These are phyloP conservation scores for Saturnispora mendoncae DNA, from an alignment of 805 yeast species.

Conservation along the genomic window DNA sequence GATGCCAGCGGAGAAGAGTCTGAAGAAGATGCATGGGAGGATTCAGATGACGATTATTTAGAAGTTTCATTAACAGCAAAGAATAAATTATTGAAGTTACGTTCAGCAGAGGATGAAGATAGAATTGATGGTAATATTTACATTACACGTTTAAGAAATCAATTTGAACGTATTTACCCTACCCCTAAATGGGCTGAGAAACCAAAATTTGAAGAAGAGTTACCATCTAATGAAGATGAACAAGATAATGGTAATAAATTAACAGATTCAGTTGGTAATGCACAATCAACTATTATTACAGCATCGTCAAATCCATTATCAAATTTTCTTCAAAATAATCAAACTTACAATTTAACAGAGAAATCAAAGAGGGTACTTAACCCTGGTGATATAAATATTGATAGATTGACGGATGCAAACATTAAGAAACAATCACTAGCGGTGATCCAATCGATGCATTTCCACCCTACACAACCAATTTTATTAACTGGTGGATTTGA, in stretches of 20 bases:
- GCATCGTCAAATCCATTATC: constrained; percentile 27
- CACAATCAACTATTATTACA: constrained; percentile 16
- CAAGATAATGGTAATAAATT: constrained; percentile 9
- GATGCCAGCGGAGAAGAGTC: constrained; percentile 21
- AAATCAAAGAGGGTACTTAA: constrained; percentile 52
- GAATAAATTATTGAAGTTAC: constrained; percentile 61
- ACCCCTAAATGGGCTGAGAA: constrained; percentile 74
- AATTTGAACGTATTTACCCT: constrained; percentile 65
- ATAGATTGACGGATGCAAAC: constrained; percentile 85
- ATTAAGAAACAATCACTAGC: constrained; percentile 57
- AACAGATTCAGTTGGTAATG: constrained; percentile 14
- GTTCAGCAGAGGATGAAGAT: constrained; percentile 40
- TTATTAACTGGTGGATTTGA: constrained; percentile 90
- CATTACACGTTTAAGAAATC: constrained; percentile 40
- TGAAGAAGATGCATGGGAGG: constrained; percentile 59
- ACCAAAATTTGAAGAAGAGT: constrained; percentile 41
- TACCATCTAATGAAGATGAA: constrained; percentile 12
- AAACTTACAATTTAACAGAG: constrained; percentile 21
- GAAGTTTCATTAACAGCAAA: constrained; percentile 49
- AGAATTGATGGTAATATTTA: constrained; percentile 28
- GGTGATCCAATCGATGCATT: constrained; percentile 76
- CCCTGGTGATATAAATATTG: constrained; percentile 60
- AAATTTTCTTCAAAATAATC: constrained; percentile 27
- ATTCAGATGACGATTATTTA: constrained; percentile 81
- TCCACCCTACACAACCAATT: constrained; percentile 80